These are phyloP conservation scores for Tylopilus rubrobrunneus DNA, from an alignment of 768 basidiomycete genomes.

Conservation along the genomic window DNA sequence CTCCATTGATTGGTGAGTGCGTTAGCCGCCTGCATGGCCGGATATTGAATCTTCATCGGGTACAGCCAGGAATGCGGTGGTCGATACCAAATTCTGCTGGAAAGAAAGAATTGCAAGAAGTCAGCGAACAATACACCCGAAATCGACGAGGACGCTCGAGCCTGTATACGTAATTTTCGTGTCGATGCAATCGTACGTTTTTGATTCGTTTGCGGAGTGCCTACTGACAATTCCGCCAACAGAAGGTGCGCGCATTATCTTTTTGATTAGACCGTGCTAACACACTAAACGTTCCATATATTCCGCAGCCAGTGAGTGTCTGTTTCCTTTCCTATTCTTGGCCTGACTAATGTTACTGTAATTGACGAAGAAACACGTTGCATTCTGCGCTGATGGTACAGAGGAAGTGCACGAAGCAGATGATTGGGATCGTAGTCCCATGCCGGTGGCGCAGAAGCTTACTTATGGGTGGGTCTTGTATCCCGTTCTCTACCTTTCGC, in stretches of 20 bases:
- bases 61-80: conserved; percentile 18
- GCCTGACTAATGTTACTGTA: not conserved
- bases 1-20: conserved; percentile 24
- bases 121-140: not conserved
- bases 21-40: not conserved
- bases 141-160: conserved; percentile 16
- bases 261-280: not conserved
- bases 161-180: conserved; percentile 26
- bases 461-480: conserved; percentile 60
- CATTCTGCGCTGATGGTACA: conserved; percentile 50
- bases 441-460: conserved; percentile 56
- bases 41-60: not conserved
- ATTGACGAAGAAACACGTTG: conserved; percentile 48
- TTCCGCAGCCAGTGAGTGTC: conserved; percentile 13
- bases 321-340: not conserved
- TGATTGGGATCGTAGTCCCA: conserved; percentile 77
- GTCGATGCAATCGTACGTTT: conserved; percentile 19
- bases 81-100: conserved; percentile 23
- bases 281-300: not conserved
- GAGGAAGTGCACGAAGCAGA: conserved; percentile 66
- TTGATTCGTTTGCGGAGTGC: not conserved
- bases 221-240: not conserved
- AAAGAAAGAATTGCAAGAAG: conserved; percentile 14
- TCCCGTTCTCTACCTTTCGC: not conserved
- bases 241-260: conserved; percentile 17